A percentile compares a stretch with the other conserved stretches of the same genome.
Evolutionary conservation across 2,329 filamentous ascomycete genomes (phyloP).

Genomic region (Phyllosticta citribraziliensis): DNA sequence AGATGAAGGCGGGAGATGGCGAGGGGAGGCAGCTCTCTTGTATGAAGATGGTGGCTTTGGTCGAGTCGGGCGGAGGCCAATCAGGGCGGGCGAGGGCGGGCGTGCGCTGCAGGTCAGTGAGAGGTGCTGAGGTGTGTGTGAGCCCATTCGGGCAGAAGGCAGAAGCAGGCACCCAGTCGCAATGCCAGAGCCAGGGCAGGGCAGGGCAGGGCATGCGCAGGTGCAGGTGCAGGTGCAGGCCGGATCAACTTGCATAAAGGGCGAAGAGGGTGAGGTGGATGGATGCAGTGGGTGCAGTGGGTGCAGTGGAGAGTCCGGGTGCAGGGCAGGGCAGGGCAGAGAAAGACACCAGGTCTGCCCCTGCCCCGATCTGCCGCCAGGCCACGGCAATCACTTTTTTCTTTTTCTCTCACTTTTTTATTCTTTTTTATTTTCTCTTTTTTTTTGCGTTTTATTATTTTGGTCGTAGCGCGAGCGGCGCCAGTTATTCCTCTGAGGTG

Average conservation of each 20-base stretch:
- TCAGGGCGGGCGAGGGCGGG: background rate
- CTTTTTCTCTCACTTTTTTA: background rate
- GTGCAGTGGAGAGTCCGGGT: no score
- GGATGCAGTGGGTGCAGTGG: no score
- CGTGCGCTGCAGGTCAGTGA: background rate
- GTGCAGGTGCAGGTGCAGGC: no score
- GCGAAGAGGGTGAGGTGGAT: no score
- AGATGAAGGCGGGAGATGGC: background rate
- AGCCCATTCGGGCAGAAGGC: background rate
- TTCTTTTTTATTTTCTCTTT: background rate
- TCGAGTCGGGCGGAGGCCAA: background rate
- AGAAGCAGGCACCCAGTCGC: background rate
- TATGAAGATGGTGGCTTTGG: constrained; percentile 8
- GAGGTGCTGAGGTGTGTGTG: background rate
- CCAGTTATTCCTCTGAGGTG: background rate
- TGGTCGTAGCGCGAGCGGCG: background rate
- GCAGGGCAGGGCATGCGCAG: no score
- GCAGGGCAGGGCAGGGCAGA: background rate
- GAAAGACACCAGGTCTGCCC: background rate
- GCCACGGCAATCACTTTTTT: background rate
- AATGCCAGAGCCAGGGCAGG: background rate
- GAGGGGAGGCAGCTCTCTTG: constrained; percentile 8
- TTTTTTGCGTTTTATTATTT: background rate
- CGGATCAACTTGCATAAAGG: no score
- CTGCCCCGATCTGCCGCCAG: background rate